Conservation (phyloP, 768 basidiomycete genomes). For the Porpolomopsis calyptriformis region DNA sequence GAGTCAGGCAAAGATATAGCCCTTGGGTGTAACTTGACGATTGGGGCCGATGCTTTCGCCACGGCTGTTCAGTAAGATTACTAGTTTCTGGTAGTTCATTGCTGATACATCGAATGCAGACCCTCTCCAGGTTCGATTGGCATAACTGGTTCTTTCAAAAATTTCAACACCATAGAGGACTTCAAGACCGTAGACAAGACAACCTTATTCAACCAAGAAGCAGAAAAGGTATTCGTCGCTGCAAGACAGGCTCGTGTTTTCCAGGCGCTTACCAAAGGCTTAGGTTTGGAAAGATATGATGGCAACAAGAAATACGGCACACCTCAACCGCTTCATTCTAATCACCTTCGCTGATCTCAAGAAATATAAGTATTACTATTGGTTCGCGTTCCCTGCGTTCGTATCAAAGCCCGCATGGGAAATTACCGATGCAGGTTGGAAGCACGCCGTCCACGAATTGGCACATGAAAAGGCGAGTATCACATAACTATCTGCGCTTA, state of each 20-base stretch:
- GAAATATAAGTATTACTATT: constrained; percentile 96
- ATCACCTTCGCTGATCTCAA: constrained; percentile 96
- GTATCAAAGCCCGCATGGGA: constrained; percentile 87
- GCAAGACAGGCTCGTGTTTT: constrained; percentile 4
- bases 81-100: not conserved
- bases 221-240: constrained; percentile 44
- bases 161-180: constrained; percentile 95
- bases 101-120: constrained; percentile 20
- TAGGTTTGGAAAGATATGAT: constrained; percentile 65
- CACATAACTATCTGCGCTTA: not conserved
- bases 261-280: not conserved
- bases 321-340: constrained; percentile 71
- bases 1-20: constrained; percentile 66
- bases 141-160: constrained; percentile 68
- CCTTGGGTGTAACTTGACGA: constrained; percentile 53
- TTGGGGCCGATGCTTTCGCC: constrained; percentile 58
- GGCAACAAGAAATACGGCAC: constrained; percentile 38
- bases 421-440: constrained; percentile 55
- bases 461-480: constrained; percentile 29
- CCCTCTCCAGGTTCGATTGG: constrained; percentile 37
- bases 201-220: constrained; percentile 65
- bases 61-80: constrained; percentile 33
- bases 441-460: constrained; percentile 34
- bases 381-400: constrained; percentile 96
- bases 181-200: constrained; percentile 87